Evolutionary conservation across 176 grass and related monocot genomes (phyloP).

Genomic region (Carex kokanica): DNA sequence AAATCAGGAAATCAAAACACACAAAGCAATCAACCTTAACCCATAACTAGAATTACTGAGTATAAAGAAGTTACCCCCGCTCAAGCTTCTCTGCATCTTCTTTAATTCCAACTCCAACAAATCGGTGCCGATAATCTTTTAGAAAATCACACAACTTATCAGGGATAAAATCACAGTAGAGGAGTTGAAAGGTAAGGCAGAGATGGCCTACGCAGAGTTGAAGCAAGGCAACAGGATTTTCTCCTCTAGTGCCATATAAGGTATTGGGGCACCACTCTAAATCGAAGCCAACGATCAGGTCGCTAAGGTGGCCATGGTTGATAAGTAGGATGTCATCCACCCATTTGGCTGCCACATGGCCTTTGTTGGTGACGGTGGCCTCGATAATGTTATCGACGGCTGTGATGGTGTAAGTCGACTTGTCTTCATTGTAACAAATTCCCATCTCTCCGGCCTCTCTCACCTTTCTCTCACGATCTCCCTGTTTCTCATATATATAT

Average conservation of each 20-base stretch:
- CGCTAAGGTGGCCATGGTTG: conserved; percentile 22
- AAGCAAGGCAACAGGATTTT: conserved; percentile 33
- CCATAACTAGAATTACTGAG: too few relatives aligned
- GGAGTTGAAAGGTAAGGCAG: conserved; percentile 59
- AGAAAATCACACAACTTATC: conserved; percentile 16
- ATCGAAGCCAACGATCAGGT: conserved; percentile 38
- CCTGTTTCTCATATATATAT: background rate
- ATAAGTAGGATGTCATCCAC: background rate
- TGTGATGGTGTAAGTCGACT: conserved; percentile 12
- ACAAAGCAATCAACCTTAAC: too few relatives aligned
- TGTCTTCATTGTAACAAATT: background rate
- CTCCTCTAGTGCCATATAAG: background rate
- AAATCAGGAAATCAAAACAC: too few relatives aligned
- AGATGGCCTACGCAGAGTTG: conserved; percentile 47
- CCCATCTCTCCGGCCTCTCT: background rate
- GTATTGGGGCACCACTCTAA: conserved; percentile 35
- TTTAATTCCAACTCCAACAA: conserved; percentile 33
- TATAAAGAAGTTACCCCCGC: background rate
- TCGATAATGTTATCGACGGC: background rate
- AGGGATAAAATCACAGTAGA: conserved; percentile 35
- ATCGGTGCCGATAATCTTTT: conserved; percentile 23
- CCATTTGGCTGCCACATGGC: conserved; percentile 5
- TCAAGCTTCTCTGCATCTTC: conserved; percentile 19
- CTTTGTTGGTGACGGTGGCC: conserved; percentile 20
- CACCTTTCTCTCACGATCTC: background rate